Evolutionary conservation across 306 rosid species (phyloP).

Genomic region (cucumber (Cucumis sativus)): DNA sequence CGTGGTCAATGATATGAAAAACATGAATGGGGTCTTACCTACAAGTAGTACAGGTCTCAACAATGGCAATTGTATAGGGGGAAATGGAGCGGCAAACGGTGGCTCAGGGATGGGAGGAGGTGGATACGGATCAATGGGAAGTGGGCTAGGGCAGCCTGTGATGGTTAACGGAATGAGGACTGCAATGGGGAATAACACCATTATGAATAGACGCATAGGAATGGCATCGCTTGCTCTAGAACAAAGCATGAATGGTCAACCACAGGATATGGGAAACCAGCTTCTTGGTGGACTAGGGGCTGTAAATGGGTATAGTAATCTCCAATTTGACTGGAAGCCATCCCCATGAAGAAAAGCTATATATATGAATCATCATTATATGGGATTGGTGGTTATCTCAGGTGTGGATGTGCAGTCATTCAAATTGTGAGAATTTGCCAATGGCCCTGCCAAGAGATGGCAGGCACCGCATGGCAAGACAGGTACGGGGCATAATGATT

Average conservation of each 20-base stretch:
- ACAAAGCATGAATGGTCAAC: constrained; percentile 69
- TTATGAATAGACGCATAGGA: constrained; percentile 83
- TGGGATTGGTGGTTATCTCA: constrained; percentile 11
- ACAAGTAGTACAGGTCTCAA: constrained; percentile 41
- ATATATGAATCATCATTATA: not conserved
- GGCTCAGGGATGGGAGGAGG: constrained; percentile 46
- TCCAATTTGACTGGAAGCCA: constrained; percentile 83
- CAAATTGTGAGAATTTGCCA: constrained; percentile 33
- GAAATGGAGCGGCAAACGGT: constrained; percentile 44
- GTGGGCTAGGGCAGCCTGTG: constrained; percentile 49
- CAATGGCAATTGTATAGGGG: constrained; percentile 38
- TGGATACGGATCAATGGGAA: constrained; percentile 52
- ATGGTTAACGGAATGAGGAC: constrained; percentile 76
- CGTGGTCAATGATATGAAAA: constrained; percentile 67
- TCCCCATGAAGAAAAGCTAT: constrained; percentile 39
- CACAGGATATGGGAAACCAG: constrained; percentile 77
- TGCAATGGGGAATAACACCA: constrained; percentile 59
- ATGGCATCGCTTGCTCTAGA: constrained; percentile 66
- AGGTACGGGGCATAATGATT: constrained; percentile 41
- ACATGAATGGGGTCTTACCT: constrained; percentile 49
- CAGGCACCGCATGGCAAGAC: constrained; percentile 10
- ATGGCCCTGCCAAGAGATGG: constrained; percentile 20
- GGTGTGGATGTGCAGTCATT: constrained; percentile 42
- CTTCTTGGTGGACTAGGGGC: constrained; percentile 80
- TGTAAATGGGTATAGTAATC: constrained; percentile 61